These are phyloP conservation scores for Eremochloa ophiuroides DNA, from an alignment of 176 grass and related monocot genomes.

Conservation along the genomic window DNA sequence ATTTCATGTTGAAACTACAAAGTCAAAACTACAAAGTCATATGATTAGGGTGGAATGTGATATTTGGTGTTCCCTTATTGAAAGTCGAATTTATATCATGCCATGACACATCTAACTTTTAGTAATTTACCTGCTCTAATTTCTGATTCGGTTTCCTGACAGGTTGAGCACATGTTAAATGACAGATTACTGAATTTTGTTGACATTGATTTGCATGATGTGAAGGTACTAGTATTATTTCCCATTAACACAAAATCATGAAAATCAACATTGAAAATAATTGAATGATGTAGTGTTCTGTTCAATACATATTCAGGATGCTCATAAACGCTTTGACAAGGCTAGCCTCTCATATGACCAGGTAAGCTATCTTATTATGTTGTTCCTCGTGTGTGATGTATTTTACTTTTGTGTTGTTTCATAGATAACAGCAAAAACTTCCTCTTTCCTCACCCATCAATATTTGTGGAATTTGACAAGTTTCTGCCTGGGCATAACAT, in stretches of 20 bases:
- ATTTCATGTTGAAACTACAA: not conserved
- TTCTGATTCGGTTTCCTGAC: conserved; percentile 34
- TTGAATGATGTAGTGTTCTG: conserved; percentile 17
- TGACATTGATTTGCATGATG: conserved; percentile 84
- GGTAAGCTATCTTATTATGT: conserved; percentile 34
- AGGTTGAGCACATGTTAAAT: conserved; percentile 96
- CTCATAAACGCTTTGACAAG: conserved; percentile 85
- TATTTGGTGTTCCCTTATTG: not conserved
- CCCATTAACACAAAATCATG: not conserved
- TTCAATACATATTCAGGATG: conserved; percentile 60
- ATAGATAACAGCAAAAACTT: not conserved
- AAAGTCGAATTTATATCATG: conserved; percentile 10
- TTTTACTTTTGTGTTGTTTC: not conserved
- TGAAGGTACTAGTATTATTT: conserved; percentile 67
- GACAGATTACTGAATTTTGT: conserved; percentile 90
- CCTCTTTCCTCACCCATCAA: not conserved
- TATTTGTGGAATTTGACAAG: conserved; percentile 3
- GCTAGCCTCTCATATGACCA: conserved; percentile 91
- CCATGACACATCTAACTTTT: conserved; percentile 3
- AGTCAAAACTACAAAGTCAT: no score
- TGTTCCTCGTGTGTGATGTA: not conserved
- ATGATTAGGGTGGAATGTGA: conserved; percentile 12
- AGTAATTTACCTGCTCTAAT: not conserved
- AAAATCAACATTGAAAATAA: conserved; percentile 18
- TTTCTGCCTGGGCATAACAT: not conserved